Evolutionary conservation across 139 green algal genomes (phyloP).

Genomic region (Nannochloris sp.): DNA sequence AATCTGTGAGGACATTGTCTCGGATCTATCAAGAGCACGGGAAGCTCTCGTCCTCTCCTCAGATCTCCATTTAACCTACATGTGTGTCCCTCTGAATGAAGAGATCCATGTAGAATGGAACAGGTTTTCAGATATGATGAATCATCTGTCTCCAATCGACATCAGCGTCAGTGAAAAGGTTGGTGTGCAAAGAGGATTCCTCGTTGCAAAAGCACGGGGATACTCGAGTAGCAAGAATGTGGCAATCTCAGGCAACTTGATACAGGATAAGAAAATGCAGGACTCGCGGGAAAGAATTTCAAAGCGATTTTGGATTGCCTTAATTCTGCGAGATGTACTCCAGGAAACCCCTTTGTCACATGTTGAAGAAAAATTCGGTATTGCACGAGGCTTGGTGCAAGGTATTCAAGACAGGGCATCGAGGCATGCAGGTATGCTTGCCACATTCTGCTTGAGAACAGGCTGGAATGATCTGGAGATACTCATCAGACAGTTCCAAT

Average conservation of each 20-base stretch:
- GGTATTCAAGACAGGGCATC: conserved; percentile 37
- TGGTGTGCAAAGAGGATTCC: conserved; percentile 29
- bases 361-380: conserved; percentile 43
- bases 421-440: conserved; percentile 56
- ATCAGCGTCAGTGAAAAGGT: conserved; percentile 38
- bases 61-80: conserved; percentile 81
- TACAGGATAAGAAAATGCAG: background rate
- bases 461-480: conserved; percentile 61
- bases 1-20: conserved; percentile 44
- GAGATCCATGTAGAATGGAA: conserved; percentile 33
- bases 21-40: conserved; percentile 53
- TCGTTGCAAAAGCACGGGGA: background rate
- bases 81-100: conserved; percentile 60
- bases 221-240: background rate
- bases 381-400: conserved; percentile 24
- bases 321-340: conserved; percentile 72
- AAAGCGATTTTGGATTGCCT: conserved; percentile 47
- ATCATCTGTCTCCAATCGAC: conserved; percentile 13
- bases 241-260: background rate
- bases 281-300: conserved; percentile 38
- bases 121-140: conserved; percentile 11
- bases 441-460: conserved; percentile 71
- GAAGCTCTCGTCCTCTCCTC: conserved; percentile 54
- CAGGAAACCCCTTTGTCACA: conserved; percentile 23
- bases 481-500: conserved; percentile 67